Evolutionary conservation across 257 asterid genomes (phyloP).

Genomic region (Solanum lycopersicoides): DNA sequence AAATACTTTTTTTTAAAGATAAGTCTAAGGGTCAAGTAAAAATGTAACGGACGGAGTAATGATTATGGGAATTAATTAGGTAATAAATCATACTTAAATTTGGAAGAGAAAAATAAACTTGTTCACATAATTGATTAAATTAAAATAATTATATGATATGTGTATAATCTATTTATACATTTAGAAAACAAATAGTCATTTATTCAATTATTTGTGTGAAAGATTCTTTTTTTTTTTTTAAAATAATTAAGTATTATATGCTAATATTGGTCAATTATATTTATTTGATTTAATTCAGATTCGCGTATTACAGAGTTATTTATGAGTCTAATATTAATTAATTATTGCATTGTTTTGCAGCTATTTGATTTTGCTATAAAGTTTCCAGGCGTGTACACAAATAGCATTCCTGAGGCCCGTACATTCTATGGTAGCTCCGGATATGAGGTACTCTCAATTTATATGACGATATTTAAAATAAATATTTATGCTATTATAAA

Average conservation of each 20-base stretch:
- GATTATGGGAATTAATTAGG: neutral
- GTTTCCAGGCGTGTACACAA: conserved; percentile 26
- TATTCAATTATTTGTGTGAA: neutral
- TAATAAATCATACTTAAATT: no score
- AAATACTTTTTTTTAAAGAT: no score
- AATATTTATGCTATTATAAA: neutral
- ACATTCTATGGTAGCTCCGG: conserved; percentile 43
- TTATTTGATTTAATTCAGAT: neutral
- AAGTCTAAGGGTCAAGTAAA: neutral
- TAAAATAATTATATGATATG: neutral
- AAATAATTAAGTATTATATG: no score
- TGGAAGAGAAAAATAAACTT: neutral
- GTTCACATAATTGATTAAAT: neutral
- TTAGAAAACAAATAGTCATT: neutral
- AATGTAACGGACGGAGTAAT: neutral
- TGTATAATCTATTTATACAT: neutral
- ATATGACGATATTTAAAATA: neutral
- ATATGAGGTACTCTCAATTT: conserved; percentile 24
- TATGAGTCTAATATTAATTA: neutral
- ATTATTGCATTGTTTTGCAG: conserved; percentile 8
- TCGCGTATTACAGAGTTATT: neutral
- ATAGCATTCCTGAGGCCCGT: conserved; percentile 30
- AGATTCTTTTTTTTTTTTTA: neutral
- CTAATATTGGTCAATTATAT: neutral
- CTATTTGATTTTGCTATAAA: conserved; percentile 40